Percentiles rank a stretch among this genome's conserved stretches.
Evolutionary conservation across 768 basidiomycete genomes (phyloP).

Genomic region (Udeniomyces megalosporus): DNA sequence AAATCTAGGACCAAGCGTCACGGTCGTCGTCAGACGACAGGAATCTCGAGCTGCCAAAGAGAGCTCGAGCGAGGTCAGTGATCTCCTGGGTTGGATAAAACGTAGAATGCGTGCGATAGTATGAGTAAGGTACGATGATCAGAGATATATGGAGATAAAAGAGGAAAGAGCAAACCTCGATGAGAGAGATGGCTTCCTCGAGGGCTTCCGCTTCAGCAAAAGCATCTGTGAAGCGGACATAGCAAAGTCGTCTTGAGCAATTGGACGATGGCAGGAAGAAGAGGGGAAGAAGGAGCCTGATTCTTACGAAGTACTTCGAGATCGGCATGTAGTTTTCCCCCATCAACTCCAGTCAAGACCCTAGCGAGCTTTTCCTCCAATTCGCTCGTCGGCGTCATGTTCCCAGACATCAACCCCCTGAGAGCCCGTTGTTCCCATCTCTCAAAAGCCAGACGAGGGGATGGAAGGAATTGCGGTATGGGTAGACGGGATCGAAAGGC

Average conservation of each 20-base stretch:
- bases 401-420: neutral
- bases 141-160: neutral
- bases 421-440: slow-evolving; percentile 8
- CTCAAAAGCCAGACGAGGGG: slow-evolving; percentile 21
- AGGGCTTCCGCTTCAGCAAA: neutral
- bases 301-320: slow-evolving; percentile 5
- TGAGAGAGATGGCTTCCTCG: no score
- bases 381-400: no score
- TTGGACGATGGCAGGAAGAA: neutral
- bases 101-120: neutral
- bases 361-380: no score
- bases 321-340: neutral
- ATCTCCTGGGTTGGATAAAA: no score
- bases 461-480: slow-evolving; percentile 29
- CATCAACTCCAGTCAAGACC: neutral
- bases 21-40: neutral
- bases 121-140: neutral
- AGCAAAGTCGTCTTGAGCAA: neutral
- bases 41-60: slow-evolving; percentile 5
- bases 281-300: neutral
- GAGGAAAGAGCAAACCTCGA: neutral
- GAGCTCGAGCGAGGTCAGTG: neutral
- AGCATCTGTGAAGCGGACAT: neutral
- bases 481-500: slow-evolving; percentile 26
- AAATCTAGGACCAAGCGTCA: no score